Evolutionary conservation across 2,329 filamentous ascomycete genomes (phyloP).

Genomic region (Ophiocordyceps polyrhachis-furcata): DNA sequence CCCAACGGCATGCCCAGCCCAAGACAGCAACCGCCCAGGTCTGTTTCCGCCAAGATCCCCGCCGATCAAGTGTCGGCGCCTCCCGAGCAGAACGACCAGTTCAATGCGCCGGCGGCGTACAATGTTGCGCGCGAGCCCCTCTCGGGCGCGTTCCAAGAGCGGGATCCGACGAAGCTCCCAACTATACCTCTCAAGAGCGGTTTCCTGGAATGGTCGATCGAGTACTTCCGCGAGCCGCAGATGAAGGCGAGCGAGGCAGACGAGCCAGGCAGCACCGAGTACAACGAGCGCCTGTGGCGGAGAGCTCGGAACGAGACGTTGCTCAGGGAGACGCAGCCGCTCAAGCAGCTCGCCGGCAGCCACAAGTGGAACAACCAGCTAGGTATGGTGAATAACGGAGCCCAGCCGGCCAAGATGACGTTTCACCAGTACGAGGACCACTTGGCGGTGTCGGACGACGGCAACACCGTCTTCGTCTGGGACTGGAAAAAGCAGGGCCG

Average conservation of each 20-base stretch:
- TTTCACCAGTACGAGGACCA: conserved; percentile 98
- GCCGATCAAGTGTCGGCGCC: conserved; percentile 30
- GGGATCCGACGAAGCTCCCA: conserved; percentile 38
- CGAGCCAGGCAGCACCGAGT: conserved; percentile 88
- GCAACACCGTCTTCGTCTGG: conserved; percentile 81
- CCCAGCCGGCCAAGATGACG: conserved; percentile 79
- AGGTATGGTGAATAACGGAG: conserved; percentile 72
- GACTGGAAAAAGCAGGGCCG: conserved; percentile 69
- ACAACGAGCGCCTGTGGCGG: conserved; percentile 87
- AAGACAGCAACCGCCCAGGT: conserved; percentile 8
- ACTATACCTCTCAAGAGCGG: conserved; percentile 60
- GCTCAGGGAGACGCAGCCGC: conserved; percentile 77
- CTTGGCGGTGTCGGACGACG: conserved; percentile 80
- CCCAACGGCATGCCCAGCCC: conserved; percentile 14
- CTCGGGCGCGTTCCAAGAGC: conserved; percentile 54
- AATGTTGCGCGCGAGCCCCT: conserved; percentile 58
- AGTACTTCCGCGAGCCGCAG: conserved; percentile 94
- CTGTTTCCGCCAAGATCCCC: conserved; percentile 18
- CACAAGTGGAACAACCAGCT: conserved; percentile 74
- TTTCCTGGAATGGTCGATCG: conserved; percentile 90
- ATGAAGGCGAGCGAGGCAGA: conserved; percentile 95
- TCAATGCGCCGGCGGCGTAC: conserved; percentile 49
- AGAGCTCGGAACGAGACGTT: conserved; percentile 85
- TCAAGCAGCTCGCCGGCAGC: conserved; percentile 72
- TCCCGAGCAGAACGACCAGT: conserved; percentile 56